A percentile compares a stretch with the other conserved stretches of the same genome.
Evolutionary conservation across 2,329 filamentous ascomycete genomes (phyloP).

Genomic region (Mollisiaceae sp.): DNA sequence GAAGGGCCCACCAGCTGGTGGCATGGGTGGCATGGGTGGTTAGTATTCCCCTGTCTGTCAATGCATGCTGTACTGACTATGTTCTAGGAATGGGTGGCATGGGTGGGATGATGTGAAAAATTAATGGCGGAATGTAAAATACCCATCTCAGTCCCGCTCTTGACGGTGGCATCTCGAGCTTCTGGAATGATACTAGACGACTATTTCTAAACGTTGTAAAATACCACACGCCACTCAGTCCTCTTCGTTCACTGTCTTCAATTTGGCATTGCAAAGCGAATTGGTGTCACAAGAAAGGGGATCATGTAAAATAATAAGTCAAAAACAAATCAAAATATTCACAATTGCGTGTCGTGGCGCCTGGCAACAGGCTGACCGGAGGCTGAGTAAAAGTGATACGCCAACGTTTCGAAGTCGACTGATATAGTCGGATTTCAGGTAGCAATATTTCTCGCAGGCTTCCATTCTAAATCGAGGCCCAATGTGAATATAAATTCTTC

Average conservation of each 20-base stretch:
- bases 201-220: constrained; percentile 38
- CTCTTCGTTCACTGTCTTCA: constrained; percentile 40
- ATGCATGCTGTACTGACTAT: constrained; percentile 2
- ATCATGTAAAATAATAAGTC: constrained; percentile 39
- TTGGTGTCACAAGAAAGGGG: constrained; percentile 34
- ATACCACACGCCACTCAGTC: constrained; percentile 39
- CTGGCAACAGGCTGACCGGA: constrained; percentile 16
- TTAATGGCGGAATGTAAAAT: constrained; percentile 36
- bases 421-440: constrained; percentile 1
- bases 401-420: not conserved
- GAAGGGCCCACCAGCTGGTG: constrained; percentile 67
- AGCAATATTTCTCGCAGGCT: not conserved
- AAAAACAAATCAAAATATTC: constrained; percentile 35
- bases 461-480: not conserved
- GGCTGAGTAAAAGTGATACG: constrained; percentile 13
- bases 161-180: constrained; percentile 17
- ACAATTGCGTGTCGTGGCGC: constrained; percentile 25
- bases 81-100: constrained; percentile 18
- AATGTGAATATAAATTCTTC: not conserved
- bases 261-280: constrained; percentile 39
- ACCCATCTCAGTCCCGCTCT: constrained; percentile 29
- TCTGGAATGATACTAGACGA: constrained; percentile 24
- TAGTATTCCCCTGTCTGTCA: constrained; percentile 23
- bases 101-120: constrained; percentile 44
- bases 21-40: constrained; percentile 67